These are phyloP conservation scores for Quercus tomentella DNA, from an alignment of 331 rosid species.

Conservation along the genomic window DNA sequence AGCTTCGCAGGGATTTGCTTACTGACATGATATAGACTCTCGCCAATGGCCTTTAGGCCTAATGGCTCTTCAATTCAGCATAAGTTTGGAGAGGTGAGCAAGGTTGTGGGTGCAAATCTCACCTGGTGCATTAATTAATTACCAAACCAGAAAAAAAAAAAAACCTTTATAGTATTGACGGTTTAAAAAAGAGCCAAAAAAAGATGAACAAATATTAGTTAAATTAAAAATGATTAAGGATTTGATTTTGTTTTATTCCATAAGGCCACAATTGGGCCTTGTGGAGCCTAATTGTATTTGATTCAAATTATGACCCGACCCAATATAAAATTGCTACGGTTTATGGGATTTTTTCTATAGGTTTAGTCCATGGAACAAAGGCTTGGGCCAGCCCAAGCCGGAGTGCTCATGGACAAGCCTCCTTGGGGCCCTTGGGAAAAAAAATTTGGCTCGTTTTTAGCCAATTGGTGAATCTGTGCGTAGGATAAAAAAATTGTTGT, in stretches of 20 bases:
- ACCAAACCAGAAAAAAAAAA: neutral
- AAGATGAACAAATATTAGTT: neutral
- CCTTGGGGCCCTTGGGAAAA: too few relatives aligned
- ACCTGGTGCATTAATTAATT: neutral
- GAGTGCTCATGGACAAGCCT: too few relatives aligned
- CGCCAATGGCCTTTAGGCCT: neutral
- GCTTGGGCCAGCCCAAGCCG: too few relatives aligned
- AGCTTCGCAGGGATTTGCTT: neutral
- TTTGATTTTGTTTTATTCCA: neutral
- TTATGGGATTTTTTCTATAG: too few relatives aligned
- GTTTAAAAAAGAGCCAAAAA: neutral
- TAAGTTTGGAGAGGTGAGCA: neutral
- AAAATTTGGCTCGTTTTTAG: too few relatives aligned
- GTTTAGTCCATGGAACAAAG: too few relatives aligned
- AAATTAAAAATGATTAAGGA: neutral
- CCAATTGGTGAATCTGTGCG: too few relatives aligned
- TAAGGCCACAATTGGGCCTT: too few relatives aligned
- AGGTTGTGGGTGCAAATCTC: neutral
- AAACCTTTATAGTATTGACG: neutral
- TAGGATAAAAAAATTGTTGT: too few relatives aligned
- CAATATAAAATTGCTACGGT: too few relatives aligned
- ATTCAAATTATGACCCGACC: too few relatives aligned
- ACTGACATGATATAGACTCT: neutral
- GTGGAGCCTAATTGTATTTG: too few relatives aligned
- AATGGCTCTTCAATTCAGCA: neutral